Percentiles rank a stretch among this genome's conserved stretches.
phyloP scores from a whole-genome alignment of 1,284 basidiomycete genomes.

The Malassezia psittaci region DNA sequence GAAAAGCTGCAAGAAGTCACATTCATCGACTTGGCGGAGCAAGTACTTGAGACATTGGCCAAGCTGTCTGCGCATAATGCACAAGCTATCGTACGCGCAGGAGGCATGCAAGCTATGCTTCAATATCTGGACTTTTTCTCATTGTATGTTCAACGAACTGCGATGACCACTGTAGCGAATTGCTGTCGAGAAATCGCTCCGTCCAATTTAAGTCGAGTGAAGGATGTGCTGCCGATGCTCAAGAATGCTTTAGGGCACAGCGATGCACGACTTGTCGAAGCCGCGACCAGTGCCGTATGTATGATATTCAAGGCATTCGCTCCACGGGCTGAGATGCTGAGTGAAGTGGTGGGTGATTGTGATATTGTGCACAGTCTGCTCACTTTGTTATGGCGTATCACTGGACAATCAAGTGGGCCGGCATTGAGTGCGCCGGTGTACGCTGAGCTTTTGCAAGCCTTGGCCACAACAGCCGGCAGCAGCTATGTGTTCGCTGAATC shows the following conservation, averaged over 20 bases:
- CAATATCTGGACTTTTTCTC: slow-evolving; percentile 48
- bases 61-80: slow-evolving; percentile 42
- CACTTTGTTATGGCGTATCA: slow-evolving; percentile 30
- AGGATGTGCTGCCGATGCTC: slow-evolving; percentile 37
- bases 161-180: slow-evolving; percentile 40
- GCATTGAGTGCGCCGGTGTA: slow-evolving; percentile 28
- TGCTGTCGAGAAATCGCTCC: slow-evolving; percentile 39
- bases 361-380: slow-evolving; percentile 31
- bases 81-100: slow-evolving; percentile 39
- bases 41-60: slow-evolving; percentile 46
- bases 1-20: slow-evolving; percentile 44
- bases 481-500: slow-evolving; percentile 31
- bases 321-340: slow-evolving; percentile 30
- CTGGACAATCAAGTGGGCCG: slow-evolving; percentile 22
- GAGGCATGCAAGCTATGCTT: slow-evolving; percentile 40
- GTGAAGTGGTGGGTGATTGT: slow-evolving; percentile 27
- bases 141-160: slow-evolving; percentile 46
- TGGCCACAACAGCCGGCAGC: slow-evolving; percentile 32
- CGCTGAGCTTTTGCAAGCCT: slow-evolving; percentile 39
- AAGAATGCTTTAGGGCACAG: slow-evolving; percentile 38
- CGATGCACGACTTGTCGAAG: slow-evolving; percentile 43
- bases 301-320: slow-evolving; percentile 34
- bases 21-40: slow-evolving; percentile 47
- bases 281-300: slow-evolving; percentile 43
- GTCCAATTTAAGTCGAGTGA: slow-evolving; percentile 21